A percentile compares a stretch with the other conserved stretches of the same genome.
phyloP scores from a whole-genome alignment of 768 basidiomycete genomes.

The Pleurotus salmoneostramineus region DNA sequence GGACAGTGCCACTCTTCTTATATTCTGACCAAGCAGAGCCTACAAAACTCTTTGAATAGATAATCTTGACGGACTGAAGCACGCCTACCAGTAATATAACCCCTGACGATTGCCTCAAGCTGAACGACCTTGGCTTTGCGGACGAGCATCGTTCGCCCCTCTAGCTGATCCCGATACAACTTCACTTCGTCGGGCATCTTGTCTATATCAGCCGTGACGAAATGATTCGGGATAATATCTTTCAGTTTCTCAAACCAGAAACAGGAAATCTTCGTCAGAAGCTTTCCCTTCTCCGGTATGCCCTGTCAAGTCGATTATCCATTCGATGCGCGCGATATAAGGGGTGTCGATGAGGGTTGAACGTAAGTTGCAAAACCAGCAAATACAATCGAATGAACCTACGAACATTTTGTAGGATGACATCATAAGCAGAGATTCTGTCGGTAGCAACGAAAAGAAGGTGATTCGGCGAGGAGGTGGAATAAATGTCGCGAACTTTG shows the following conservation, averaged over 20 bases:
- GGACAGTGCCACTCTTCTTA: slow-evolving; percentile 81
- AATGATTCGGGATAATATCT: slow-evolving; percentile 83
- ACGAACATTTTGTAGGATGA: slow-evolving; percentile 88
- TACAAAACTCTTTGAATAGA: slow-evolving; percentile 22
- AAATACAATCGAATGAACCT: slow-evolving; percentile 1
- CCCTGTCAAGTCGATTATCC: slow-evolving; percentile 51
- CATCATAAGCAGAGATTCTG: slow-evolving; percentile 95
- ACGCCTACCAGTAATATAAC: slow-evolving; percentile 84
- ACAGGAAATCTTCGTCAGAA: slow-evolving; percentile 85
- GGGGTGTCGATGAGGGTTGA: too few relatives aligned
- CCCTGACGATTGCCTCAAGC: slow-evolving; percentile 93
- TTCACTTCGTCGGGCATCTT: slow-evolving; percentile 81
- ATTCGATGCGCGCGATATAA: neutral
- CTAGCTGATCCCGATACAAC: slow-evolving; percentile 71
- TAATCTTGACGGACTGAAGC: neutral
- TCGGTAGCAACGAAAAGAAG: slow-evolving; percentile 95
- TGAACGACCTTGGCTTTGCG: slow-evolving; percentile 84
- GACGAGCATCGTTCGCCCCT: slow-evolving; percentile 89
- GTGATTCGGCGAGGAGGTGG: slow-evolving; percentile 61
- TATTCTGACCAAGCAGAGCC: slow-evolving; percentile 98
- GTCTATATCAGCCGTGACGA: slow-evolving; percentile 72
- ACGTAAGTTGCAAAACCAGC: too few relatives aligned
- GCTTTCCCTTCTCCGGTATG: slow-evolving; percentile 89
- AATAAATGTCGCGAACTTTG: slow-evolving; percentile 96
- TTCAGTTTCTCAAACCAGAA: slow-evolving; percentile 92